These are phyloP conservation scores for Citrus glauca DNA, from an alignment of 345 rosid genomes.

Conservation along the genomic window DNA sequence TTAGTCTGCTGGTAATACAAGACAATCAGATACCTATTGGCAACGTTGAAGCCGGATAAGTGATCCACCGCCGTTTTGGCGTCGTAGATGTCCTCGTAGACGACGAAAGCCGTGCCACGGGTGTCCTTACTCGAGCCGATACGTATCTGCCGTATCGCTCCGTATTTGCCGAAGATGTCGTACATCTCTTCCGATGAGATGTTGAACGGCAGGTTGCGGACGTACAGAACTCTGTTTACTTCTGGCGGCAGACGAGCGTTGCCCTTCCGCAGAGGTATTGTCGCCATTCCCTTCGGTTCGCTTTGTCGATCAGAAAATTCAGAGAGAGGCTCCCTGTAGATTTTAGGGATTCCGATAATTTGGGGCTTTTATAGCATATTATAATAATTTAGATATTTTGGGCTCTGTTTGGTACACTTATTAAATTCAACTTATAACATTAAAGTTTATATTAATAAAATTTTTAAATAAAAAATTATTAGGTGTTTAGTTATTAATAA, in stretches of 20 bases:
- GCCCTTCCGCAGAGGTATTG: conserved; percentile 73
- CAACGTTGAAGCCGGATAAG: conserved; percentile 96
- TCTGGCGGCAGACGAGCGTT: conserved; percentile 95
- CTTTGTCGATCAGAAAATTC: too few species aligned
- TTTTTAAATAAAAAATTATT: too few species aligned
- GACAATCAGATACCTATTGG: conserved; percentile 86
- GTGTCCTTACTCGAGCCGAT: conserved; percentile 89
- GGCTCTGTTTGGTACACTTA: rapidly evolving
- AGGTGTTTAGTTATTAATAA: too few species aligned
- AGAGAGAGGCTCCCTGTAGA: too few species aligned
- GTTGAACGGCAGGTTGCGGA: conserved; percentile 96
- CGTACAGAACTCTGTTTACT: conserved; percentile 90
- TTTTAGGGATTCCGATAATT: too few species aligned
- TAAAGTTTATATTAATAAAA: too few species aligned
- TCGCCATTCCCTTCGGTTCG: conserved; percentile 36
- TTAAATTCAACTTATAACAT: too few species aligned
- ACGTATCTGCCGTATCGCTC: conserved; percentile 95
- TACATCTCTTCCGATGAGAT: conserved; percentile 99
- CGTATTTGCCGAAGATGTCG: conserved; percentile 97
- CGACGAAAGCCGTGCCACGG: conserved; percentile 89
- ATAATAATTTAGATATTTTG: too few species aligned
- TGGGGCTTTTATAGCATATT: too few species aligned
- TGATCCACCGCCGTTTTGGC: conserved; percentile 98
- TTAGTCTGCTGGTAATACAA: conserved; percentile 87
- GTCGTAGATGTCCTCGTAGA: conserved; percentile 94